Base-by-base conservation (phyloP, 2,329 filamentous ascomycete species). In the Colletotrichum ledebouriae region DNA sequence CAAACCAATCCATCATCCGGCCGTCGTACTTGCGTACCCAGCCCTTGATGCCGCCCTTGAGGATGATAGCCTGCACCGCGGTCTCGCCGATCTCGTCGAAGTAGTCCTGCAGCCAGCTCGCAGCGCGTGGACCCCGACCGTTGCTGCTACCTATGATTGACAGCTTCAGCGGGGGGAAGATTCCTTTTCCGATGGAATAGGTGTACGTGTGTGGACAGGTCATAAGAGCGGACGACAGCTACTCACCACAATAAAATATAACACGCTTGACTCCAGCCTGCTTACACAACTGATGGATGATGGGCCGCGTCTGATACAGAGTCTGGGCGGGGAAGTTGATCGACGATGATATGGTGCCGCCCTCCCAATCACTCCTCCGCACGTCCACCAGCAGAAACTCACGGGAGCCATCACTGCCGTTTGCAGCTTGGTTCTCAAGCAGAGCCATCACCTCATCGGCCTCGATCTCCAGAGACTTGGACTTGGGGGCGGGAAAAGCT, bases 321-420 rank as follows among this genome's bases (percentile, higher is more conserved):
- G 80, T 83, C 61, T 88, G 85, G 9, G 86, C 86, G 0, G 86
- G 86, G 13, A 88, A 77, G 71, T 89, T 88, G 70, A 91, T 79
- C 1, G 88, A 89, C 2, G 83, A 84, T 9, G 78, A 78, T 62
- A 91, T 85, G 0, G 87, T 90, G 46, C 88, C 89, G 29, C 89
- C 89, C 73, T 83, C 82, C 78, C 83, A 85, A 71, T 88, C 86
- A 3, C 77, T 81, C 29, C 85, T 79, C 17, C 85, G 82, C n/a
- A 87, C 81, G 72, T 88, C 86, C 12, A 88, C 82, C 3, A 87
- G 75, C 17, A 86, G 74, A 53, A 85, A 84, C 7, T 79, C 75
- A 29, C 76, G 74, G 0, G 73, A 72, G 1, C 72, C 73, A 6
- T 74, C 72, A 13, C 73, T 62, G 0, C 66, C 76, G 3, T 75